Evolutionary conservation across 169 alveolate species (phyloP), one percentile per base, ranked within the genome.

Genomic region (Plasmodium malariae): DNA sequence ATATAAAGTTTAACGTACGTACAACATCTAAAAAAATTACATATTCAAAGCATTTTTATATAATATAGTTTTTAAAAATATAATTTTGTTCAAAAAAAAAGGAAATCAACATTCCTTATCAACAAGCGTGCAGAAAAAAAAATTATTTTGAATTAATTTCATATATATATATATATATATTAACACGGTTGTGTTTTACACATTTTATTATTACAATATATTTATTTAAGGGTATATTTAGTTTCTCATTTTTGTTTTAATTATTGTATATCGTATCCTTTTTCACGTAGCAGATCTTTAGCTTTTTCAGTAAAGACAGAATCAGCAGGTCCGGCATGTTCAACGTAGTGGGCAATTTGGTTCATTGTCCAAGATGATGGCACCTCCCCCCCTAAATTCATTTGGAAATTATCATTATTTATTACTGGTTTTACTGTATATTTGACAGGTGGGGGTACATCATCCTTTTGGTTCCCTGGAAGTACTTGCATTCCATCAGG

Each of bases 361-460:
- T 78, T 63, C 43, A 78, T 62, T 37, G 89, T 43, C 89, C 89
- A 78, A 62, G 72, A 43, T 40, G 89, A 78, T 62, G 89, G 89
- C 14, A 78, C 89, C 36, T 28, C 63, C 7, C 89, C 89, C 40
- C 89, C 89, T 45, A 78, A 40, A 57, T 78, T 78, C 89, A 78
- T 78, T 63, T 78, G 89, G 32, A 78, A 78, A 43, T 37, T 43
- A 21, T 65, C 89, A 28, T 78, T 78, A 78, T 78, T 78, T 78
- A 78, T 37, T 78, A 78, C 40, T 78, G 89, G 89, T 5, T 28
- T 36, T 21, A 78, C 78, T 26, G 32, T 12, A 55, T 78, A 78
- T 54, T 34, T 43, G 12, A 78, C 89, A 40, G 12, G 32, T 54
- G 89, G 89, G 24, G 89, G 74, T 9, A 48, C 30, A 40, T 78